Percentiles rank a stretch among this genome's conserved stretches.
Conservation (phyloP, 257 asterid genomes). For the Petunia secreta region DNA sequence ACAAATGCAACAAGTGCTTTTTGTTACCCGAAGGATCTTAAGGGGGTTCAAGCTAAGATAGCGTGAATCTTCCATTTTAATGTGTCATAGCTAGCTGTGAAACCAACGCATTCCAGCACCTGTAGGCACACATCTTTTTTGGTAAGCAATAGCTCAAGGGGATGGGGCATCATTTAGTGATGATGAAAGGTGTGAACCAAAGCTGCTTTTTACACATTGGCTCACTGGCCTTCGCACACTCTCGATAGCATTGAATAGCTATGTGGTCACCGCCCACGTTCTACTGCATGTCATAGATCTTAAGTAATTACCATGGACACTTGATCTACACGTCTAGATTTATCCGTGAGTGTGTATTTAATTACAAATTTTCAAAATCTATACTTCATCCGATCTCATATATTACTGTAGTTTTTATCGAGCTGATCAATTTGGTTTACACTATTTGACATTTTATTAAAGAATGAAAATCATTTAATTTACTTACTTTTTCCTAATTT, state of each 20-base stretch:
- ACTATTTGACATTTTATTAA: too few relatives aligned
- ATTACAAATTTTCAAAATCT: not conserved
- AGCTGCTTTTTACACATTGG: not conserved
- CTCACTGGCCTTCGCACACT: not conserved
- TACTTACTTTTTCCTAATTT: too few relatives aligned
- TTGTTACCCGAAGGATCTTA: constrained; percentile 2
- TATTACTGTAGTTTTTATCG: too few relatives aligned
- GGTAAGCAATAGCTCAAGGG: not conserved
- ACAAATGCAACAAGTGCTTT: not conserved
- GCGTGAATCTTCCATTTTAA: not conserved
- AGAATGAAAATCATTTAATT: too few relatives aligned
- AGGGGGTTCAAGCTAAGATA: not conserved
- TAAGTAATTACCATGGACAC: not conserved
- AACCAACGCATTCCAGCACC: constrained; percentile 2
- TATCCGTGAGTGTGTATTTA: not conserved
- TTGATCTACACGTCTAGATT: not conserved
- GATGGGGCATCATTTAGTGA: not conserved
- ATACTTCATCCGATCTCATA: too few relatives aligned
- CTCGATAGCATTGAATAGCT: not conserved
- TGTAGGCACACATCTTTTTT: not conserved
- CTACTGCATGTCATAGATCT: not conserved
- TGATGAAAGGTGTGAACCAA: constrained; percentile 13
- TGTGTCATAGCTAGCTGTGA: constrained; percentile 14
- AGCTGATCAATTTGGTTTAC: too few relatives aligned
- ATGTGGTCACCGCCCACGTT: constrained; percentile 15